phyloP scores from a whole-genome alignment of 805 yeast genomes.

The Candida methanosorbosa region DNA sequence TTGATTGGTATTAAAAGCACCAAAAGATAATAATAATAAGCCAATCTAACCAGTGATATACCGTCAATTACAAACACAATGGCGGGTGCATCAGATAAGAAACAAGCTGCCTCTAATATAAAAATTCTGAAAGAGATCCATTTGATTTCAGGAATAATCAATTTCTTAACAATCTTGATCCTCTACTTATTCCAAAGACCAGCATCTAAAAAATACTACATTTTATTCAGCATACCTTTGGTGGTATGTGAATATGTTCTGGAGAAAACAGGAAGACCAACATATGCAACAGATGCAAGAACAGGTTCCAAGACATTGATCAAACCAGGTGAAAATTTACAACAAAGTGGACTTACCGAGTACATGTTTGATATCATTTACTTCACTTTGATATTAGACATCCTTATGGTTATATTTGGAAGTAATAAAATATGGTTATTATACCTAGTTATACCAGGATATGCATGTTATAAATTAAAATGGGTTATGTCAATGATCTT shows the following conservation, averaged over 20 bases:
- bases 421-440: conserved; percentile 53
- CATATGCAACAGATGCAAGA: conserved; percentile 22
- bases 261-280: conserved; percentile 57
- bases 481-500: conserved; percentile 25
- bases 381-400: conserved; percentile 49
- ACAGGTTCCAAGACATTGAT: conserved; percentile 34
- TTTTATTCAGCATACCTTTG: conserved; percentile 34
- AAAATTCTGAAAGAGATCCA: conserved; percentile 24
- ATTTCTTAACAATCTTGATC: conserved; percentile 29
- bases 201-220: conserved; percentile 29
- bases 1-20: no score
- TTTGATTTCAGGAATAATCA: conserved; percentile 27
- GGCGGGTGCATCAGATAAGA: conserved; percentile 32
- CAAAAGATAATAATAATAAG: no score
- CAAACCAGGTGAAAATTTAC: conserved; percentile 52
- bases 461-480: conserved; percentile 37
- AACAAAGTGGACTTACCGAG: conserved; percentile 58
- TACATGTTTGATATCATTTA: conserved; percentile 65
- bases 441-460: conserved; percentile 42
- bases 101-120: conserved; percentile 23
- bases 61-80: conserved; percentile 6
- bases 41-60: no score
- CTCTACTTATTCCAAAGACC: conserved; percentile 37
- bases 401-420: conserved; percentile 47
- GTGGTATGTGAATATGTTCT: conserved; percentile 38